phyloP scores from a whole-genome alignment of 371 early-diverging fungal species.

The Lichtheimia corymbifera region DNA sequence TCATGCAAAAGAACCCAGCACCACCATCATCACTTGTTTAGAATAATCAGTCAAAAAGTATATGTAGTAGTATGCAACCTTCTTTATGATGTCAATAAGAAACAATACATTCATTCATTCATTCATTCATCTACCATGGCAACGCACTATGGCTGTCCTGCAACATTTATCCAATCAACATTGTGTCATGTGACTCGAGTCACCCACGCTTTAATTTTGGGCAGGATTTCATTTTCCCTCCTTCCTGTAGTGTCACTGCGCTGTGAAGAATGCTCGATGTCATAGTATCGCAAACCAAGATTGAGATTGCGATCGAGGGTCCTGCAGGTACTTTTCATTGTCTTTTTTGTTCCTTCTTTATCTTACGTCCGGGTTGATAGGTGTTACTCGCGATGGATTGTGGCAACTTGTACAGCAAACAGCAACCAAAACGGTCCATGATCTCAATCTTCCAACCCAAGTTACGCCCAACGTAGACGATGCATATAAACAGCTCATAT shows the following conservation, averaged over 20 bases:
- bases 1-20: neutral
- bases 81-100: slow-evolving; percentile 2
- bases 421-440: neutral
- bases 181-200: no score
- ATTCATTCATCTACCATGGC: neutral
- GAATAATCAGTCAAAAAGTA: neutral
- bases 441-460: neutral
- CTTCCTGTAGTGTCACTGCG: no score
- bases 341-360: neutral
- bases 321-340: slow-evolving; percentile 5
- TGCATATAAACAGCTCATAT: slow-evolving; percentile 29
- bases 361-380: neutral
- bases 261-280: slow-evolving; percentile 13
- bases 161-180: no score
- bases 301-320: slow-evolving; percentile 18
- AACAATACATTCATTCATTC: neutral
- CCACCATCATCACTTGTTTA: neutral
- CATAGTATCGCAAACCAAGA: slow-evolving; percentile 4
- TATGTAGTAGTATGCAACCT: slow-evolving; percentile 5
- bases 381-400: neutral
- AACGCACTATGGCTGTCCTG: neutral
- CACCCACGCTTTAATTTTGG: no score
- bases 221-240: no score
- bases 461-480: slow-evolving; percentile 24
- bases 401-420: slow-evolving; percentile 9